These are phyloP conservation scores for Cicer arietinum DNA, from an alignment of 306 rosid species.

Conservation along the genomic window DNA sequence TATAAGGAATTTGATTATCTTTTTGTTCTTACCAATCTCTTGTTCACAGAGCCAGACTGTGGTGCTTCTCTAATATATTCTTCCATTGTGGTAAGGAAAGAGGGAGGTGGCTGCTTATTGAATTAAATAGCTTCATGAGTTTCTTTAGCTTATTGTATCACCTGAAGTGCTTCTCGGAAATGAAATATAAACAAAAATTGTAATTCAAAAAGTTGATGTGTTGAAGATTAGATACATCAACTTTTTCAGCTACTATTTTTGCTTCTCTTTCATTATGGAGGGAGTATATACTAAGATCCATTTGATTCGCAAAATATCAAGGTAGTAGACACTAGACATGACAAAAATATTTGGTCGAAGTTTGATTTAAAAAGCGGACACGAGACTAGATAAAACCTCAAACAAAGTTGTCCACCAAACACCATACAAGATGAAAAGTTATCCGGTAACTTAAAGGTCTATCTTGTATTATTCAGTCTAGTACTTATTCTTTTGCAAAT, in stretches of 20 bases:
- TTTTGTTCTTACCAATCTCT: conserved; percentile 68
- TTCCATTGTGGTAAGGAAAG: conserved; percentile 91
- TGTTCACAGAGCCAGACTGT: conserved; percentile 60
- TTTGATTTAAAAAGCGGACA: not conserved
- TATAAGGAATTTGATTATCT: conserved; percentile 6
- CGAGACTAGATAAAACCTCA: not conserved
- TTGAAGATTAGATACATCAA: too few relatives aligned
- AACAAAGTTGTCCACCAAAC: not conserved
- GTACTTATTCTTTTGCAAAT: not conserved
- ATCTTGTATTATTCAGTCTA: not conserved
- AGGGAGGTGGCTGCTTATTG: conserved; percentile 85
- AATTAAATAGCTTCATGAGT: conserved; percentile 45
- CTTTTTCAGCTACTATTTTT: too few relatives aligned
- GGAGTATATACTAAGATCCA: not conserved
- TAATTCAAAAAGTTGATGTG: too few relatives aligned
- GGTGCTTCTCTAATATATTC: conserved; percentile 92
- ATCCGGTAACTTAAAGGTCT: not conserved
- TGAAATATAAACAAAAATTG: too few relatives aligned
- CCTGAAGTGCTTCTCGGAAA: not conserved
- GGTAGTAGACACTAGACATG: not conserved
- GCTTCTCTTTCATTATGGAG: too few relatives aligned
- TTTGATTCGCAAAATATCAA: not conserved
- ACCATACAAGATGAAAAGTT: not conserved
- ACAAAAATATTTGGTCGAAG: not conserved
- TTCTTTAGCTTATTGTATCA: conserved; percentile 36